Evolutionary conservation across 768 basidiomycete species (phyloP).

Genomic region (Mycena galericulata): DNA sequence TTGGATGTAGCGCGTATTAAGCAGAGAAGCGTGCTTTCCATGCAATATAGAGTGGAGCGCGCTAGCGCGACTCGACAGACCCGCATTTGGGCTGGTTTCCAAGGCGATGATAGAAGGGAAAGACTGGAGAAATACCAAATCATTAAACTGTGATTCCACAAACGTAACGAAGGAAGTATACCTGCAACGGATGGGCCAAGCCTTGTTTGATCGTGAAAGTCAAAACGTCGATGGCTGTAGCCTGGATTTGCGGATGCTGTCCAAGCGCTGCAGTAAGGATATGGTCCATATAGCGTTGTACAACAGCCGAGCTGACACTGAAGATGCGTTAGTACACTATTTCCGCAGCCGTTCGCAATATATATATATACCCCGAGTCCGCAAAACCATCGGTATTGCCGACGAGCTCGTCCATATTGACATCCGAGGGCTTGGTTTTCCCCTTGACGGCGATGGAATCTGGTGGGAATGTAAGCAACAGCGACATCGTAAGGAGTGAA

Average conservation of each 20-base stretch:
- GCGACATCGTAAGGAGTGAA: not conserved
- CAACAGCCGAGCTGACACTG: conserved; percentile 93
- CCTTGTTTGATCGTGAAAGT: conserved; percentile 96
- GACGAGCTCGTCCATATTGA: conserved; percentile 94
- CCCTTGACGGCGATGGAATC: conserved; percentile 55
- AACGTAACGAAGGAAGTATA: conserved; percentile 43
- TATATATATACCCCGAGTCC: conserved; percentile 87
- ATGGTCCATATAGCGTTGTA: conserved; percentile 89
- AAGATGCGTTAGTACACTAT: conserved; percentile 1
- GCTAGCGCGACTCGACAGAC: conserved; percentile 79
- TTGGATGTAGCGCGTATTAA: conserved; percentile 86
- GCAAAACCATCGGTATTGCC: conserved; percentile 97
- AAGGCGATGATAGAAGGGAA: conserved; percentile 93
- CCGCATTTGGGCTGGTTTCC: conserved; percentile 80
- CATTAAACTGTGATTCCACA: not conserved
- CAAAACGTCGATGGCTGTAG: conserved; percentile 89
- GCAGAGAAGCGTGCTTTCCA: conserved; percentile 87
- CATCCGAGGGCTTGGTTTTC: conserved; percentile 58
- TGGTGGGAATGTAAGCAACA: not conserved
- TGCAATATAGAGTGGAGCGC: conserved; percentile 86
- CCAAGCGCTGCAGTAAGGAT: conserved; percentile 88
- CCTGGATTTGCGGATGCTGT: conserved; percentile 75
- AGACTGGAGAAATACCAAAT: conserved; percentile 60
- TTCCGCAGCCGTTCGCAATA: not conserved
- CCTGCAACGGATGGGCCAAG: conserved; percentile 93